These are phyloP conservation scores for Penicillium parvum DNA, from an alignment of 495 filamentous ascomycete species.

Conservation along the genomic window DNA sequence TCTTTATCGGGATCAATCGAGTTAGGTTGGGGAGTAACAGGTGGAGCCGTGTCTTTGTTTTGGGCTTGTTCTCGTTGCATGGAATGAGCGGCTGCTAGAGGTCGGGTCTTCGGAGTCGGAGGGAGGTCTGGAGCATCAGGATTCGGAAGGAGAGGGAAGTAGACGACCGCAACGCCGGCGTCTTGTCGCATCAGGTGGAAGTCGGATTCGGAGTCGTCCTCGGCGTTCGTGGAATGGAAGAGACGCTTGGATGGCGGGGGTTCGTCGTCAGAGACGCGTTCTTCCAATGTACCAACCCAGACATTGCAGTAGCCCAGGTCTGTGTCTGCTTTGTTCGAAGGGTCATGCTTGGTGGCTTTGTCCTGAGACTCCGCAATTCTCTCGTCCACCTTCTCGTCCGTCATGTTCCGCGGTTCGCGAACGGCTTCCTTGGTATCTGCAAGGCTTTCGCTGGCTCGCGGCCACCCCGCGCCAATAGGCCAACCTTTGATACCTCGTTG, in stretches of 20 bases:
- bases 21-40: constrained; percentile 49
- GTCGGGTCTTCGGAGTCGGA: constrained; percentile 19
- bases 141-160: constrained; percentile 87
- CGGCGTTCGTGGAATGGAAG: constrained; percentile 30
- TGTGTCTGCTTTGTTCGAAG: constrained; percentile 30
- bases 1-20: constrained; percentile 74
- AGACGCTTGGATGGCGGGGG: constrained; percentile 63
- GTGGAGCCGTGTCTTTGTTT: constrained; percentile 19
- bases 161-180: constrained; percentile 84
- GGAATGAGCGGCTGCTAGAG: constrained; percentile 19
- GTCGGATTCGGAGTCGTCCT: constrained; percentile 48
- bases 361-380: constrained; percentile 63
- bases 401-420: constrained; percentile 60
- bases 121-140: constrained; percentile 40
- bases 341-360: constrained; percentile 22
- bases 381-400: constrained; percentile 52
- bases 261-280: constrained; percentile 55
- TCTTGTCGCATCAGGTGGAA: constrained; percentile 71
- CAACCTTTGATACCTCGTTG: constrained; percentile 88
- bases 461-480: constrained; percentile 91
- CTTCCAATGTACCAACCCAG: constrained; percentile 83
- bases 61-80: constrained; percentile 12
- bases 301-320: constrained; percentile 87
- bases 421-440: constrained; percentile 59
- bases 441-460: constrained; percentile 49